Evolutionary conservation across 2,329 filamentous ascomycete species (phyloP).

Genomic region (Aspergillus brasiliensis): DNA sequence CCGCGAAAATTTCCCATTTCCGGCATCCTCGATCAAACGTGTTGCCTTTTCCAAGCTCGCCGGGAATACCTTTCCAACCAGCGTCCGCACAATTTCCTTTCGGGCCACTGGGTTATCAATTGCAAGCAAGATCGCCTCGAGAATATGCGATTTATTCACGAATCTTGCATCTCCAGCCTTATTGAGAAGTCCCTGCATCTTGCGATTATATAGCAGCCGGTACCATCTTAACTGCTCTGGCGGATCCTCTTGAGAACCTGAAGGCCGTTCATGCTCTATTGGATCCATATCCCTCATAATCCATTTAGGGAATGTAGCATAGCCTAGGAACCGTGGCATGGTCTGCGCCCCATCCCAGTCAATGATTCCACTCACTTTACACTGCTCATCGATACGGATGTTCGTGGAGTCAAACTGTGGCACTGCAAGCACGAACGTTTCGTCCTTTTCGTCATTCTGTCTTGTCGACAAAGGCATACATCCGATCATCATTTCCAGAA

Average conservation of each 20-base stretch:
- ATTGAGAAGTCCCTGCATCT: constrained; percentile 1
- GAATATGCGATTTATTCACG: neutral
- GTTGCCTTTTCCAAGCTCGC: neutral
- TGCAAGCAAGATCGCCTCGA: neutral
- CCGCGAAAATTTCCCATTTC: neutral
- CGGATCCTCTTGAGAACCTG: neutral
- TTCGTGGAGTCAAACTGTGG: neutral
- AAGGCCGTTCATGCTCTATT: neutral
- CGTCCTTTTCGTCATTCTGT: neutral
- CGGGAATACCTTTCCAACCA: constrained; percentile 1
- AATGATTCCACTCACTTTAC: neutral
- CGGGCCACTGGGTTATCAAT: neutral
- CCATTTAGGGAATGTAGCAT: constrained; percentile 2
- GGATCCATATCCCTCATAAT: neutral
- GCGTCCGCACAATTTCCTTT: neutral
- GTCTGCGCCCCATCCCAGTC: constrained; percentile 6
- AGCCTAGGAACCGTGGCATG: constrained; percentile 7
- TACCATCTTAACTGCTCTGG: constrained; percentile 1
- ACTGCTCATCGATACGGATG: neutral
- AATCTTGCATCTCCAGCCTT: neutral
- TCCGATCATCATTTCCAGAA: constrained; percentile 5
- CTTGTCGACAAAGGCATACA: neutral
- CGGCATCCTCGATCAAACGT: neutral
- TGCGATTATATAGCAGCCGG: constrained; percentile 1
- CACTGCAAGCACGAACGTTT: neutral